A percentile compares a stretch with the other conserved stretches of the same genome.
phyloP scores from a whole-genome alignment of 768 basidiomycete genomes.

The Gloeopeniophorella convolvens region DNA sequence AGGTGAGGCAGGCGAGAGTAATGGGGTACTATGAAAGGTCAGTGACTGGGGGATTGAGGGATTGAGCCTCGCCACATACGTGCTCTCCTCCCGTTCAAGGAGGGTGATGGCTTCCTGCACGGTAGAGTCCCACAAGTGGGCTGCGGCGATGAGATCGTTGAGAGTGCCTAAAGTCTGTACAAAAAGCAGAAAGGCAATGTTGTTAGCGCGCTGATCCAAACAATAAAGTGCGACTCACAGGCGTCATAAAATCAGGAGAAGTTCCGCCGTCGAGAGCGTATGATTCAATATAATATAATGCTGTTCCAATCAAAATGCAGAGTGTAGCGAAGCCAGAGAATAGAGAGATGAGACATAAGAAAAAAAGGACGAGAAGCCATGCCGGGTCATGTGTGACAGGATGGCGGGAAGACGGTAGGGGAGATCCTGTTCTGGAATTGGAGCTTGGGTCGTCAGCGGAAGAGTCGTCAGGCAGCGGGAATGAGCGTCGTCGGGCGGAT shows the following conservation, averaged over 20 bases:
- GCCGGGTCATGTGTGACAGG: neutral
- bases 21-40: slow-evolving; percentile 36
- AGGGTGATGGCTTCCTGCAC: slow-evolving; percentile 61
- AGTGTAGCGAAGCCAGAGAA: slow-evolving; percentile 10
- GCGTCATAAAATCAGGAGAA: slow-evolving; percentile 5
- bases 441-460: neutral
- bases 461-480: neutral
- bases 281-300: slow-evolving; percentile 12
- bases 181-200: neutral
- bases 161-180: slow-evolving; percentile 61
- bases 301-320: slow-evolving; percentile 10
- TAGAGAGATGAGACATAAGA: slow-evolving; percentile 14
- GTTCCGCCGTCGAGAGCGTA: neutral
- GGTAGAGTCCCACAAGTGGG: slow-evolving; percentile 66
- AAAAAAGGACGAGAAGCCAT: slow-evolving; percentile 1
- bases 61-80: slow-evolving; percentile 33
- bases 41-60: slow-evolving; percentile 8
- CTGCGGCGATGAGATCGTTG: slow-evolving; percentile 59
- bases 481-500: slow-evolving; percentile 13
- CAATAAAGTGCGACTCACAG: neutral
- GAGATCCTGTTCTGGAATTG: neutral
- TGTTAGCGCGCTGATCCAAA: neutral
- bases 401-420: neutral
- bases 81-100: slow-evolving; percentile 66
- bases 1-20: slow-evolving; percentile 44